Evolutionary conservation across 768 basidiomycete genomes (phyloP), one percentile per base, ranked within the genome.

Genomic region (Phanerochaete carnosa): DNA sequence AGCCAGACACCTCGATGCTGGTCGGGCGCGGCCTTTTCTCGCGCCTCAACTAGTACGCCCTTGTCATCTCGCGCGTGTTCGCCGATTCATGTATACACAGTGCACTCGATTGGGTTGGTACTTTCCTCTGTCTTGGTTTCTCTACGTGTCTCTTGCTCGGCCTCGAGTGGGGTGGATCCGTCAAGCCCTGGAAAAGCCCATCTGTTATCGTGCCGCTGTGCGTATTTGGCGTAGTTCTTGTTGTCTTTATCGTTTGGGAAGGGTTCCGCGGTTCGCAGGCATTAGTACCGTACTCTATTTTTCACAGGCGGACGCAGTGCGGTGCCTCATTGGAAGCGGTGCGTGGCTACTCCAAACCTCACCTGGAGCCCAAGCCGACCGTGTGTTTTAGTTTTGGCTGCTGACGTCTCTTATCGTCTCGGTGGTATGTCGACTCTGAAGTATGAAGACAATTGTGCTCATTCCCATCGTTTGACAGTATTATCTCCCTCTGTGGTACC

Each of bases 401-500:
- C 23, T 53, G 28, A 35, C 51, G 8, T 8, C 51, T 8, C 32
- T 26, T 7, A 29, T 53, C 9, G 32, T 53, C 13, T 30, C 28
- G 11, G 23, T 53, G 13, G 51, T 53, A 53, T 28, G 51, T 30
- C 7, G 28, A n/a, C 51, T 26, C 16, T n/a, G n/a, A n/a, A n/a
- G n/a, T n/a, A n/a, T n/a, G n/a, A n/a, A n/a, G n/a, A n/a, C n/a
- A n/a, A n/a, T n/a, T n/a, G n/a, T n/a, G n/a, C n/a, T n/a, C n/a
- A n/a, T n/a, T n/a, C n/a, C n/a, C n/a, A n/a, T n/a, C n/a, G n/a
- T 23, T 15, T 12, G 11, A 11, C 30, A 53, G 51, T 53, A 53
- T 35, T 53, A 53, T 30, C 51, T 53, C 11, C 51, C 51, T 7
- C 51, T 53, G 23, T 53, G 51, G 51, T 53, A 53, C 28, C 51